phyloP scores from a whole-genome alignment of 805 yeast genomes.

The Myxozyma udenii region DNA sequence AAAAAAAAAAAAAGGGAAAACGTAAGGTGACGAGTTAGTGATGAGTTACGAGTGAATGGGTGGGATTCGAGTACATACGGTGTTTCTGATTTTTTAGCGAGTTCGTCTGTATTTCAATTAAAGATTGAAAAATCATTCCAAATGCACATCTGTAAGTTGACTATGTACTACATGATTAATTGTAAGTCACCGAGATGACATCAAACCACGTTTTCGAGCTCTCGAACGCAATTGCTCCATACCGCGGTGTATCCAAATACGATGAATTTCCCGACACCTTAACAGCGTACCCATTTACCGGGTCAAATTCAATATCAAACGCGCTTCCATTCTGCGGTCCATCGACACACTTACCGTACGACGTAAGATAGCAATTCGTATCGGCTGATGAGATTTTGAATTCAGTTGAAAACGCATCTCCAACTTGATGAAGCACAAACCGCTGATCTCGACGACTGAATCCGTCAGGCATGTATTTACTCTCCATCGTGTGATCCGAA shows the following conservation, averaged over 20 bases:
- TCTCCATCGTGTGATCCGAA: conserved; percentile 1
- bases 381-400: conserved; percentile 4
- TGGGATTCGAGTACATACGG: too few species aligned
- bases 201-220: too few species aligned
- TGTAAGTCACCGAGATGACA: not conserved
- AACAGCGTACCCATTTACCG: not conserved
- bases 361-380: not conserved
- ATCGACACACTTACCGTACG: not conserved
- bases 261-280: not conserved
- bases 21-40: too few species aligned
- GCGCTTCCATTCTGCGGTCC: not conserved
- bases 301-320: not conserved
- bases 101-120: too few species aligned
- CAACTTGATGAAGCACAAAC: conserved; percentile 11
- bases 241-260: too few species aligned
- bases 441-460: conserved; percentile 2
- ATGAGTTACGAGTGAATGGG: too few species aligned
- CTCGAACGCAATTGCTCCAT: too few species aligned
- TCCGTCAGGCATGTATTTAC: conserved; percentile 1
- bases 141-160: not conserved
- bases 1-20: not conserved
- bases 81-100: too few species aligned
- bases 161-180: not conserved
- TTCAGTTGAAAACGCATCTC: conserved; percentile 13
- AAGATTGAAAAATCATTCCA: too few species aligned